Evolutionary conservation across 1,284 basidiomycete genomes (phyloP), one percentile per base, ranked within the genome.

Genomic region (Exobasidium cylindrosporum): DNA sequence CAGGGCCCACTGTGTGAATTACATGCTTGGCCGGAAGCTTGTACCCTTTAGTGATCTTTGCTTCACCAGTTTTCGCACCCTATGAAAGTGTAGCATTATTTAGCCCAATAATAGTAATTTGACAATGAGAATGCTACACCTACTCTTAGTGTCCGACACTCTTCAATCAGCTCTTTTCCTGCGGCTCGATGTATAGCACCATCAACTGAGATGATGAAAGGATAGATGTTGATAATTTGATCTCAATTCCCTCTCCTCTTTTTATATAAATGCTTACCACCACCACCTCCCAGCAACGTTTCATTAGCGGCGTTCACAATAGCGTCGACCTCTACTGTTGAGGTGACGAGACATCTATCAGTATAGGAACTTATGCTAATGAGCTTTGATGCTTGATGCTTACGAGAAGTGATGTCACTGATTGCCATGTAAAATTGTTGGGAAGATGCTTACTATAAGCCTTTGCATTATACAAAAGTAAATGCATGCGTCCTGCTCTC

Each of bases 161-260:
- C 92, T 59, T 85, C 81, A 1, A 88, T 72, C 3, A 97, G 84
- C 23, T 84, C 82, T 0, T 81, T 83, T 1, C 94, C 93, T 1
- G 94, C 94, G 3, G 91, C 91, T 3, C 82, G 78, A 80, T 97
- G 94, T 53, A 94, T 92, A 1, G 89, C 89, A 1, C 91, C 90
- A 75, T 92, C 90, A 32, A 92, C 90, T 49, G 49, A 11, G 46
- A 26, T 53, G 4, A 55, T 29, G 14, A 55, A 10, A 10, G 28
- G 54, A 32, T 49, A 7, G n/a, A 4, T 21, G 57, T 57, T 4
- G 13, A 26, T 32, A 23, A 13, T 21, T 3, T 23, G 24, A 11
- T 21, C 32, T 56, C 29, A 13, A 28, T 5, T 6, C 14, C 46
- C 11, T 56, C 44, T 11, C 11, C 57, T 11, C 5, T 24, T 21